A percentile compares a stretch with the other conserved stretches of the same genome.
Evolutionary conservation across 306 rosid genomes (phyloP).

Genomic region (Vicia faba): DNA sequence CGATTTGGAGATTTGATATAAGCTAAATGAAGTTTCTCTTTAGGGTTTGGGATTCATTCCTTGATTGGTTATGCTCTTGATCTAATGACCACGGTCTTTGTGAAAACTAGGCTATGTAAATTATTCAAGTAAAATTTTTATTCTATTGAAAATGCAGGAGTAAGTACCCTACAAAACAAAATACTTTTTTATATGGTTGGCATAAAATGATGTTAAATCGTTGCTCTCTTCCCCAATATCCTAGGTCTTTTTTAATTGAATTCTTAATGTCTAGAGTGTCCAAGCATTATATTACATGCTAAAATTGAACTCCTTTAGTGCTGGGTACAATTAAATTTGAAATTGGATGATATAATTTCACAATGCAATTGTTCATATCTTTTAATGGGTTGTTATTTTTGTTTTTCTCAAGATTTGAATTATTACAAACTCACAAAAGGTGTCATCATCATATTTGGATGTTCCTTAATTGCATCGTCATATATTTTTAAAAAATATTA

Average conservation of each 20-base stretch:
- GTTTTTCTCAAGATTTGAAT: conserved; percentile 1
- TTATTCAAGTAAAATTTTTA: background rate
- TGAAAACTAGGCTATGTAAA: background rate
- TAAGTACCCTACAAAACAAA: background rate
- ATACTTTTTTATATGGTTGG: too few species aligned
- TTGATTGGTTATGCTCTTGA: conserved; percentile 23
- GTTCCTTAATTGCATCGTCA: conserved; percentile 17
- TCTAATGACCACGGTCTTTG: background rate
- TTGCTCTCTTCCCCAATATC: background rate
- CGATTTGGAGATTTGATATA: background rate
- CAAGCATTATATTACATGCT: background rate
- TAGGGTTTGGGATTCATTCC: conserved; percentile 2
- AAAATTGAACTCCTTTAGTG: conserved; percentile 15
- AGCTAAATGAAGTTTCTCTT: background rate
- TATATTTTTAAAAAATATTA: conserved; percentile 2
- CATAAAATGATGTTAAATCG: background rate
- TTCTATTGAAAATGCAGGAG: background rate
- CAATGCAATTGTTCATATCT: background rate
- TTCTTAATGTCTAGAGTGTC: conserved; percentile 3
- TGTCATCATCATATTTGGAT: conserved; percentile 16
- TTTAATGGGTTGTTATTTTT: background rate
- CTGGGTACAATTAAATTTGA: conserved; percentile 14
- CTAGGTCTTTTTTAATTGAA: background rate
- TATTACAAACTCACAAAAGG: conserved; percentile 9
- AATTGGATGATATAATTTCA: conserved; percentile 14